A percentile compares a stretch with the other conserved stretches of the same genome.
These are phyloP conservation scores for Hemileia vastatrix DNA, from an alignment of 1,284 basidiomycete genomes.

Conservation along the genomic window DNA sequence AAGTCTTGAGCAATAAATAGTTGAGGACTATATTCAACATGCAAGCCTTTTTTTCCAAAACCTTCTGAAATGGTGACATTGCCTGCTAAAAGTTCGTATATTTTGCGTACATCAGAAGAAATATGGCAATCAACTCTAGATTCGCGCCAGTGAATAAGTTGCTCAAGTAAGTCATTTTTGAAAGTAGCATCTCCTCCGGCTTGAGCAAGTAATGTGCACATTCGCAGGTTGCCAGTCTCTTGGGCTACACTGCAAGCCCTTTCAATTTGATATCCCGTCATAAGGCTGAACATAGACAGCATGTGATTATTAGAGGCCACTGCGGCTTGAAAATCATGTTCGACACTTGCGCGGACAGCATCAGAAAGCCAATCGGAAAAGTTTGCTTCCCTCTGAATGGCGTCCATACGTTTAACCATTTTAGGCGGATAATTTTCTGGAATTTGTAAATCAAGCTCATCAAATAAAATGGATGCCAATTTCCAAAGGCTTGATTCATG, in stretches of 20 bases:
- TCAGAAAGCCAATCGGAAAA: conserved; percentile 77
- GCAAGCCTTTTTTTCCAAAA: conserved; percentile 48
- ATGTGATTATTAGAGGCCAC: conserved; percentile 50
- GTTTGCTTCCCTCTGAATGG: conserved; percentile 66
- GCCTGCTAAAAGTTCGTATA: conserved; percentile 80
- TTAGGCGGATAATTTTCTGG: conserved; percentile 53
- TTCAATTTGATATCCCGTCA: conserved; percentile 79
- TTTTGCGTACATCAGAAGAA: conserved; percentile 58
- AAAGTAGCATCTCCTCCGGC: conserved; percentile 70
- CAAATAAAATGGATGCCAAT: conserved; percentile 83
- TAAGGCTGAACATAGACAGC: conserved; percentile 65
- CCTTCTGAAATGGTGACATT: conserved; percentile 59
- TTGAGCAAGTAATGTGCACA: conserved; percentile 87
- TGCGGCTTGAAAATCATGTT: conserved; percentile 54
- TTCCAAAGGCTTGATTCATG: conserved; percentile 73
- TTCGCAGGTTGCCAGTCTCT: conserved; percentile 66
- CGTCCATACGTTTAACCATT: conserved; percentile 54
- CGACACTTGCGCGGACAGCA: conserved; percentile 62
- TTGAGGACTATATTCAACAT: conserved; percentile 55
- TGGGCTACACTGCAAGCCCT: conserved; percentile 68
- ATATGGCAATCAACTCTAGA: conserved; percentile 67
- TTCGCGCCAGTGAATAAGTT: conserved; percentile 74
- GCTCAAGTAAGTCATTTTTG: conserved; percentile 62
- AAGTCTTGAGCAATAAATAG: conserved; percentile 66
- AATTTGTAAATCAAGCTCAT: conserved; percentile 61